Percentiles rank a stretch among this genome's conserved stretches.
phyloP scores from a whole-genome alignment of 192 early-diverging fungal genomes.

The Linnemannia schmuckeri region DNA sequence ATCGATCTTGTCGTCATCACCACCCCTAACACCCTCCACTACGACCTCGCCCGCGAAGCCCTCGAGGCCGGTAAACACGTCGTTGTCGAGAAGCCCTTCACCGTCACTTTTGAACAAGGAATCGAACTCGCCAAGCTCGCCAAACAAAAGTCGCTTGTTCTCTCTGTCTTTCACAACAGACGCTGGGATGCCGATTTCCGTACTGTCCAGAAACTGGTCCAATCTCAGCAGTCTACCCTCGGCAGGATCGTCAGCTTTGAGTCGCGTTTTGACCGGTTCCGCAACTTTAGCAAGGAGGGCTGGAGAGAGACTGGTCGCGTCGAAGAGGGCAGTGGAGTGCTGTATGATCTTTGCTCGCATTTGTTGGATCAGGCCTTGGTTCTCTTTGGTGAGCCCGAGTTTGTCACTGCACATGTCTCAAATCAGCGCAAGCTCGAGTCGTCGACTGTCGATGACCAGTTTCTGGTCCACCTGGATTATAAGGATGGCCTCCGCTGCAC shows the following conservation, averaged over 20 bases:
- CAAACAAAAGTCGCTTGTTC: conserved; percentile 66
- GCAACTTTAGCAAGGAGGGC: conserved; percentile 74
- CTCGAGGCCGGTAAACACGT: conserved; percentile 79
- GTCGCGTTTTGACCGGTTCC: conserved; percentile 81
- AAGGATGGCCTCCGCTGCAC: conserved; percentile 70
- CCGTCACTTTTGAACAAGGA: conserved; percentile 72
- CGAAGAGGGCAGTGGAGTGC: conserved; percentile 75
- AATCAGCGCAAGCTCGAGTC: conserved; percentile 75
- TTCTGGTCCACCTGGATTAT: conserved; percentile 74
- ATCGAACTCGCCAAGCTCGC: conserved; percentile 68
- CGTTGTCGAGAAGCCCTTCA: conserved; percentile 85
- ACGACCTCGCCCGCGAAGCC: conserved; percentile 64
- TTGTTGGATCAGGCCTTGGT: conserved; percentile 75
- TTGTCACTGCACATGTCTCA: conserved; percentile 68
- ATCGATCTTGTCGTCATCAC: conserved; percentile 83
- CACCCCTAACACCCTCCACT: conserved; percentile 78
- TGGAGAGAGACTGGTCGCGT: conserved; percentile 73
- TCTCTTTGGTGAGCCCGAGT: conserved; percentile 77
- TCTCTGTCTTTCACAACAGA: conserved; percentile 84
- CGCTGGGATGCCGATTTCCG: conserved; percentile 88
- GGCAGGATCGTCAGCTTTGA: conserved; percentile 82
- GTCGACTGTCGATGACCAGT: conserved; percentile 70
- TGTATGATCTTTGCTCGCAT: conserved; percentile 80
- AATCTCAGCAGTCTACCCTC: conserved; percentile 57
- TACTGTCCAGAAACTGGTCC: conserved; percentile 74